Base-by-base conservation (phyloP, 1,139 yeast species). In the Chernovozyma sophiae-reginae region DNA sequence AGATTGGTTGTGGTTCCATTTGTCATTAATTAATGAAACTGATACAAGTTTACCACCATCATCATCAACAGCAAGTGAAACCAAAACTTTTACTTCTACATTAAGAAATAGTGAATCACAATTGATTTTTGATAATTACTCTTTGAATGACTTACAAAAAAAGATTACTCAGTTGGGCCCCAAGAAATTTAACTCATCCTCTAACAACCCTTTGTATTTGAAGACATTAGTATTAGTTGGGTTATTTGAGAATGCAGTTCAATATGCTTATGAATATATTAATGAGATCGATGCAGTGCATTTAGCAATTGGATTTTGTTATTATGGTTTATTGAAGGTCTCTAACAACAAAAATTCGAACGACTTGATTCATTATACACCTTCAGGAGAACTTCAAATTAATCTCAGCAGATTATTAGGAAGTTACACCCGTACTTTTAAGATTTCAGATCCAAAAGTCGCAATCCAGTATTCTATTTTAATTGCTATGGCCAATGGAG, bases 1-100 rank as follows among this genome's bases (percentile, higher is more conserved):
- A 58, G 98, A 92, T 60, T 92, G 98, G 98, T 61, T 90, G 38
- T 92, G 98, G 99, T 77, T 86, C 55, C 97, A 92, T 60, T 72
- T 92, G 40, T 75, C 81, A 53, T 69, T 90, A 24, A 77, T 85
- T 14, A 78, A 81, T 42, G 94, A 85, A 49, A 70, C 66, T 35
- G 60, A 58, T 29, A 55, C 53, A 32, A 39, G n/a, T 23, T 18
- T 24, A 10, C 3, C 22, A 8, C 8, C 25, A 17, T 11, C 25
- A 14, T 7, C 23, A 36, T 32, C 47, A 53, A 12, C 58, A 44
- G 18, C 60, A 44, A 47, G 53, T 12, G 11, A 6, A 6, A 6
- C 29, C 12, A 26, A 12, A 6, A 12, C 10, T 6, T 26, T 26
- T 26, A 31, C 40, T 42, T 40, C 15, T 48, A 46, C 29, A 51